A percentile compares a stretch with the other conserved stretches of the same genome.
Conservation (phyloP, 1,284 basidiomycete genomes). For the Apiotrichum montevideense region DNA sequence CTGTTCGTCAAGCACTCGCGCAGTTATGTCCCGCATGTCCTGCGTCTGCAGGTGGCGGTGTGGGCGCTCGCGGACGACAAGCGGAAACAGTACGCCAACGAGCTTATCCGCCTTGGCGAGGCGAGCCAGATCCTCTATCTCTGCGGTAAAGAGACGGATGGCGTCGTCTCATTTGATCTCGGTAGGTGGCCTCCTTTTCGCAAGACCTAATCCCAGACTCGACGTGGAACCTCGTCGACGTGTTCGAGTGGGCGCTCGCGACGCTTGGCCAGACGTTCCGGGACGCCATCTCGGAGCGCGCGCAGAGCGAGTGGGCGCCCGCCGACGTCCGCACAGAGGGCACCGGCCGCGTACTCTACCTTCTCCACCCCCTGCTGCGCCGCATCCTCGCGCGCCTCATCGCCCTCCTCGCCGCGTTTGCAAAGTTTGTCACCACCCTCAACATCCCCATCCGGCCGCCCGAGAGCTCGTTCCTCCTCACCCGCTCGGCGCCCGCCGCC, state of each 20-base stretch:
- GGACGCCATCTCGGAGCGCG: constrained; percentile 24
- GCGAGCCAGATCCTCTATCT: constrained; percentile 28
- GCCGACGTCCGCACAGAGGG: constrained; percentile 11
- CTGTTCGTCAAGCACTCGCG: constrained; percentile 16
- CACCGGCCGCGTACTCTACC: constrained; percentile 22
- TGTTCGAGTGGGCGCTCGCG: constrained; percentile 32
- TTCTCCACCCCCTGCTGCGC: constrained; percentile 27
- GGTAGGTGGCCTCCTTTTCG: constrained; percentile 17
- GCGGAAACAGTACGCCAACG: constrained; percentile 19
- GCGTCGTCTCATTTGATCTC: constrained; percentile 26
- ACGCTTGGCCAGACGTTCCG: constrained; percentile 24
- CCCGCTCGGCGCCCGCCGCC: constrained; percentile 26
- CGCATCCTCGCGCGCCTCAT: constrained; percentile 21
- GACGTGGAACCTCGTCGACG: constrained; percentile 31
- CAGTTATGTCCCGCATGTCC: constrained; percentile 17
- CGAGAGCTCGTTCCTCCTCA: constrained; percentile 12
- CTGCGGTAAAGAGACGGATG: constrained; percentile 19
- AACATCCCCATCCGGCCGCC: constrained; percentile 33
- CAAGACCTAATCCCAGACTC: constrained; percentile 16
- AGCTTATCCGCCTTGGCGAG: constrained; percentile 30
- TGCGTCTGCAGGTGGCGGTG: constrained; percentile 29
- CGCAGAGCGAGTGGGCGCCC: constrained; percentile 22
- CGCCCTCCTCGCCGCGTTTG: constrained; percentile 25
- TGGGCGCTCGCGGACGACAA: constrained; percentile 27
- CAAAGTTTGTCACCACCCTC: constrained; percentile 21